Evolutionary conservation across 2,329 filamentous ascomycete genomes (phyloP).

Genomic region (Aspergillus vadensis): DNA sequence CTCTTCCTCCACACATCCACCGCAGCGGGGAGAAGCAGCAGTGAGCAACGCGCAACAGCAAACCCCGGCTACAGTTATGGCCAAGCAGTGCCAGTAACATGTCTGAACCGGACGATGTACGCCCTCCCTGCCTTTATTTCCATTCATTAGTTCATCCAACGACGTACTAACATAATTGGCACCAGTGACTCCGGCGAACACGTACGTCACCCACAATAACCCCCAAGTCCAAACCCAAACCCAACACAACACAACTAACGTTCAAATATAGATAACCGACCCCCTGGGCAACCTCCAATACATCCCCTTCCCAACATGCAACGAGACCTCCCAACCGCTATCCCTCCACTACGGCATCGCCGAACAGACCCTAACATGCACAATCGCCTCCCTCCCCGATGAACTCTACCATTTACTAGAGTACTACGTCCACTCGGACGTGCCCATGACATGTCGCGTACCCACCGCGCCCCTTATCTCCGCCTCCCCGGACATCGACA

Average conservation of each 20-base stretch:
- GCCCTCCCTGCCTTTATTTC: constrained; percentile 32
- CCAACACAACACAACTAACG: constrained; percentile 7
- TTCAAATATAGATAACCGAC: constrained; percentile 64
- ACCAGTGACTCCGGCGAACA: constrained; percentile 36
- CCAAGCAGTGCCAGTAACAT: constrained; percentile 68
- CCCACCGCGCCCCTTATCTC: constrained; percentile 67
- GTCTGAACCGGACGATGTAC: constrained; percentile 73
- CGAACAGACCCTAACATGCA: constrained; percentile 59
- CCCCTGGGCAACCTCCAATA: constrained; percentile 81
- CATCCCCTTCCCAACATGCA: constrained; percentile 86
- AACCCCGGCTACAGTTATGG: constrained; percentile 51
- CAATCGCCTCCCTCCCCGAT: constrained; percentile 55
- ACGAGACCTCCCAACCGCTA: constrained; percentile 80
- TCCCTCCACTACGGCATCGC: constrained; percentile 79
- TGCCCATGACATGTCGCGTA: constrained; percentile 86
- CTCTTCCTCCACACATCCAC: constrained; percentile 23
- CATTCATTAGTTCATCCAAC: background rate
- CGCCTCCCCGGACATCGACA: constrained; percentile 35
- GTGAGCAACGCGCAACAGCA: constrained; percentile 20
- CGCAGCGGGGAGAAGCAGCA: constrained; percentile 25
- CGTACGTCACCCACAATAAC: constrained; percentile 19
- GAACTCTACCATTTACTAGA: constrained; percentile 60
- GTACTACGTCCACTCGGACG: constrained; percentile 98
- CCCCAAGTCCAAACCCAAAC: background rate
- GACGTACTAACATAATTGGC: background rate